Percentiles rank a stretch among this genome's conserved stretches.
phyloP scores from a whole-genome alignment of 2,329 filamentous ascomycete species.

The Aspergillus sp. region DNA sequence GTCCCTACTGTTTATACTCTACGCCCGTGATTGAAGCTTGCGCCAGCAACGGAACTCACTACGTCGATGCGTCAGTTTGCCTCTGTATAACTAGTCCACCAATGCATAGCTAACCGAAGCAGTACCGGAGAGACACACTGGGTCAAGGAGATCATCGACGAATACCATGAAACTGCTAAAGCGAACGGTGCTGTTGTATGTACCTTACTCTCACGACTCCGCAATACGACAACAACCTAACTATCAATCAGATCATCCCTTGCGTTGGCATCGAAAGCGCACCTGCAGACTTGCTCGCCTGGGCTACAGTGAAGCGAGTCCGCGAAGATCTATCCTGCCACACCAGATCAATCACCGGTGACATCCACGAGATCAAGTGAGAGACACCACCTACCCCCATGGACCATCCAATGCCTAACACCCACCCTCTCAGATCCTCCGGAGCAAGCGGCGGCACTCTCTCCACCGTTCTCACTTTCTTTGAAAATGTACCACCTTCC shows the following conservation, averaged over 20 bases:
- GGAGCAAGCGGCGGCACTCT: slow-evolving; percentile 63
- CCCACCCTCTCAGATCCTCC: slow-evolving; percentile 33
- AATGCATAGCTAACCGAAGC: slow-evolving; percentile 6
- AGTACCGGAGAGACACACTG: slow-evolving; percentile 66
- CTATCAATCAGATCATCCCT: slow-evolving; percentile 53
- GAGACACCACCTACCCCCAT: slow-evolving; percentile 17
- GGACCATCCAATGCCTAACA: background rate
- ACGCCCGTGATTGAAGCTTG: slow-evolving; percentile 66
- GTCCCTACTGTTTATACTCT: slow-evolving; percentile 66
- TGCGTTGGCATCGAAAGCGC: slow-evolving; percentile 63
- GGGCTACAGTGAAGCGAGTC: slow-evolving; percentile 55
- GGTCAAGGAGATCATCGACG: slow-evolving; percentile 62
- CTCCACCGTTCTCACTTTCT: slow-evolving; percentile 63
- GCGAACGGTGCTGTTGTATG: slow-evolving; percentile 61
- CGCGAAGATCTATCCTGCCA: slow-evolving; percentile 54
- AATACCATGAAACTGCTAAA: slow-evolving; percentile 62
- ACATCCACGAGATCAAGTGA: slow-evolving; percentile 56
- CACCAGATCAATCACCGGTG: slow-evolving; percentile 54
- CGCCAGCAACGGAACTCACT: slow-evolving; percentile 65
- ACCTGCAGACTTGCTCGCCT: slow-evolving; percentile 58
- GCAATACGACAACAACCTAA: background rate
- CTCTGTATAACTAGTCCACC: background rate
- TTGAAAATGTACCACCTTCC: slow-evolving; percentile 48
- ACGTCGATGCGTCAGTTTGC: slow-evolving; percentile 58
- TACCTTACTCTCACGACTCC: background rate